phyloP scores from a whole-genome alignment of 345 rosid species.

The Linum trigynum region DNA sequence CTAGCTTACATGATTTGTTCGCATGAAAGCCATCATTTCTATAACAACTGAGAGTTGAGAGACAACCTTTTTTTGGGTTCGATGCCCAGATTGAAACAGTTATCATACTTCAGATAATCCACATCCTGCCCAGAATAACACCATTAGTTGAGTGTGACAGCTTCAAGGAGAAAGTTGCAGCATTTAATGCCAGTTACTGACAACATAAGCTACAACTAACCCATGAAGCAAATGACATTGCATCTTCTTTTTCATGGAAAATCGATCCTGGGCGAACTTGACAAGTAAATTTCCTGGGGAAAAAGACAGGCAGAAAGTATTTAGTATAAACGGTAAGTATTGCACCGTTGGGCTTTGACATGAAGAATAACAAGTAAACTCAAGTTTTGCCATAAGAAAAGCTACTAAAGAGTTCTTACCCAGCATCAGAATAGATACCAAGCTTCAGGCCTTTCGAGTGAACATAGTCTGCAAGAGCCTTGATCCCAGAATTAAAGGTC shows the following conservation, averaged over 20 bases:
- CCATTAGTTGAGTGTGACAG: background rate
- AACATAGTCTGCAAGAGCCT: constrained; percentile 72
- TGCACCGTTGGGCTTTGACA: too few species aligned
- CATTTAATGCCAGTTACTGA: background rate
- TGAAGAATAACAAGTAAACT: constrained; percentile 6
- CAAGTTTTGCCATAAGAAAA: constrained; percentile 5
- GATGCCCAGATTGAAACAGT: constrained; percentile 86
- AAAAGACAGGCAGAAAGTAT: background rate
- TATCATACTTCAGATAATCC: constrained; percentile 94
- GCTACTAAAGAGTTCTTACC: constrained; percentile 48
- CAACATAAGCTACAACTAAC: constrained; percentile 38
- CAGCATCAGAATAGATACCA: constrained; percentile 98
- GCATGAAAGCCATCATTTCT: constrained; percentile 3
- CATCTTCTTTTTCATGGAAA: constrained; percentile 74
- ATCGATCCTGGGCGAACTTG: constrained; percentile 97
- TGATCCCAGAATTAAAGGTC: constrained; percentile 83
- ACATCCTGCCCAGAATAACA: constrained; percentile 47
- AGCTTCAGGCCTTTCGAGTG: constrained; percentile 87
- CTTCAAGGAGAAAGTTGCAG: background rate
- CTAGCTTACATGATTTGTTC: background rate
- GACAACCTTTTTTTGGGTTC: constrained; percentile 58
- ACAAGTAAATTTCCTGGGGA: constrained; percentile 68
- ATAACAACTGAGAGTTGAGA: constrained; percentile 11
- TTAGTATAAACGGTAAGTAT: constrained; percentile 12
- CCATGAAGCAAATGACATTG: constrained; percentile 80